phyloP scores from a whole-genome alignment of 2,329 filamentous ascomycete genomes.

The Clonostachys solani region DNA sequence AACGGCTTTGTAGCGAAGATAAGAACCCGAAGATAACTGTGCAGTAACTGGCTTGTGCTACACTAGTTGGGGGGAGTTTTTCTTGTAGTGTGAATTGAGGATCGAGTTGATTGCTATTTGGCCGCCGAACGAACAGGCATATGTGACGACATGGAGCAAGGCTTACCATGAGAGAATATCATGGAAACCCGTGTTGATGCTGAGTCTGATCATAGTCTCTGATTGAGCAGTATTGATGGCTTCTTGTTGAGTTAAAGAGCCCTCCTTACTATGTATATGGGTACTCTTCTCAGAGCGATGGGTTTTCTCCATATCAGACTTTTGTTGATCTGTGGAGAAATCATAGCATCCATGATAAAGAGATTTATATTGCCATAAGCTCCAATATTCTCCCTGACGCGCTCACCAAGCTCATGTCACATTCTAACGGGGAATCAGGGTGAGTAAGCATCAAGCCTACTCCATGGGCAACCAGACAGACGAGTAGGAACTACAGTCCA shows the following conservation, averaged over 20 bases:
- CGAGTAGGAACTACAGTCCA: no score
- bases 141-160: constrained; percentile 49
- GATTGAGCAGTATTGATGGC: constrained; percentile 50
- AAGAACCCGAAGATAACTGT: no score
- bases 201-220: constrained; percentile 52
- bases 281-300: background rate
- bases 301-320: constrained; percentile 2
- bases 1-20: no score
- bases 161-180: constrained; percentile 51
- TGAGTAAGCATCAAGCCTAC: no score
- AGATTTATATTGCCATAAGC: no score
- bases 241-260: constrained; percentile 38
- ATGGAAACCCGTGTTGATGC: constrained; percentile 36
- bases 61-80: constrained; percentile 54
- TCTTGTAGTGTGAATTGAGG: constrained; percentile 53
- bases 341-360: no score
- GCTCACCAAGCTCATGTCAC: no score
- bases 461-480: no score
- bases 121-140: constrained; percentile 59
- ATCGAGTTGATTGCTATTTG: constrained; percentile 62
- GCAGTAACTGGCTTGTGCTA: no score
- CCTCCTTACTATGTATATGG: background rate
- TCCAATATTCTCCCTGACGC: no score
- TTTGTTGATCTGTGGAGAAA: no score
- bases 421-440: no score